Conservation (phyloP, 768 basidiomycete species). For the Amanita polypyramis region DNA sequence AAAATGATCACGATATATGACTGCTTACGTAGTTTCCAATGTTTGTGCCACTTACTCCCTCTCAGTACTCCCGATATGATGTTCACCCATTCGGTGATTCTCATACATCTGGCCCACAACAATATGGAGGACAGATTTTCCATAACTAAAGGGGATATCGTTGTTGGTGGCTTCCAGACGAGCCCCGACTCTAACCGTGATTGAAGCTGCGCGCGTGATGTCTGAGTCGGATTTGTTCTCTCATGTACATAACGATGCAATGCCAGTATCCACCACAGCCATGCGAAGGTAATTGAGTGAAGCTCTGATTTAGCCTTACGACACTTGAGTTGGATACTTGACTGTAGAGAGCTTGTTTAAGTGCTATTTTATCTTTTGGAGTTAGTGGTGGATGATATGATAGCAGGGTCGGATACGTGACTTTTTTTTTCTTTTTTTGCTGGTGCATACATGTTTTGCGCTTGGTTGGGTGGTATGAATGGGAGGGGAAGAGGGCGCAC, state of each 20-base stretch:
- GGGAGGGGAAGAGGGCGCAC: conserved; percentile 59
- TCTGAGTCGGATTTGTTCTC: conserved; percentile 17
- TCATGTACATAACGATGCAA: no score
- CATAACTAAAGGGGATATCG: conserved; percentile 29
- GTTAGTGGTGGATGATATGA: no score
- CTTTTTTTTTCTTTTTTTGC: conserved; percentile 69
- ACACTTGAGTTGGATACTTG: no score
- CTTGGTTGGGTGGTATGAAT: conserved; percentile 16
- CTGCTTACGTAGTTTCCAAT: conserved; percentile 52
- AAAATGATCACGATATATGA: conserved; percentile 35
- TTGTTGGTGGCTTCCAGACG: not conserved
- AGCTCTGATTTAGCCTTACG: no score
- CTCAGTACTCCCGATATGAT: conserved; percentile 3
- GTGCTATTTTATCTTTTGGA: no score
- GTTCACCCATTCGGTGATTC: conserved; percentile 13
- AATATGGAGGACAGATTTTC: conserved; percentile 75
- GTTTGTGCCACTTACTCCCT: conserved; percentile 28
- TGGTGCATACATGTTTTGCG: conserved; percentile 14
- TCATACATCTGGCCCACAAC: conserved; percentile 52
- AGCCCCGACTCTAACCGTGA: conserved; percentile 36
- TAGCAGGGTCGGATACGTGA: no score
- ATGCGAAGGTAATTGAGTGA: no score
- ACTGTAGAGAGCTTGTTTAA: no score
- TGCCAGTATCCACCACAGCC: no score
- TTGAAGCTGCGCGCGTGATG: conserved; percentile 66